A percentile compares a stretch with the other conserved stretches of the same genome.
Evolutionary conservation across 2,329 filamentous ascomycete genomes (phyloP).

Genomic region (Knoxdaviesia capensis): DNA sequence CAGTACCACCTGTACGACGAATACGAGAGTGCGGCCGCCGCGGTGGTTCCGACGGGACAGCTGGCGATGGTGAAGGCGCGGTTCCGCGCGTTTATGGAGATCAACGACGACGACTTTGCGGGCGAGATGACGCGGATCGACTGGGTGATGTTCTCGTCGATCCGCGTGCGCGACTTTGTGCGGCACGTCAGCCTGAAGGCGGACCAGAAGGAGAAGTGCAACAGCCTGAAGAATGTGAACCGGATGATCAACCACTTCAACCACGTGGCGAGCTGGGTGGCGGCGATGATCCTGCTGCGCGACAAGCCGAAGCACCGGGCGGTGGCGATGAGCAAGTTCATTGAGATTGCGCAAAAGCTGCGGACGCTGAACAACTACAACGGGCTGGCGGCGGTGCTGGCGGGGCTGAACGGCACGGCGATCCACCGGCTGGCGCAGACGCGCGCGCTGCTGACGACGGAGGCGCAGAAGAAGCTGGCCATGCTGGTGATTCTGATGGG

Average conservation of each 20-base stretch:
- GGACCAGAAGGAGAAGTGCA: constrained; percentile 53
- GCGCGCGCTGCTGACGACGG: constrained; percentile 48
- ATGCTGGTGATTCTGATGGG: constrained; percentile 83
- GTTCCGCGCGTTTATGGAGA: constrained; percentile 81
- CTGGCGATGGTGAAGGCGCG: constrained; percentile 63
- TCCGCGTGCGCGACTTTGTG: constrained; percentile 79
- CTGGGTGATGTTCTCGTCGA: constrained; percentile 95
- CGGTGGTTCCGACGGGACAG: constrained; percentile 48
- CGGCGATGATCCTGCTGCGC: constrained; percentile 67
- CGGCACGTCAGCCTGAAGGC: constrained; percentile 66
- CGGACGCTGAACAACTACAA: constrained; percentile 95
- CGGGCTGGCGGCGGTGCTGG: constrained; percentile 78
- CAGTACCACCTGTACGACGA: constrained; percentile 51
- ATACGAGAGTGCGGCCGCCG: constrained; percentile 59
- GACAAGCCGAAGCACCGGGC: constrained; percentile 94
- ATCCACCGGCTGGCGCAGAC: constrained; percentile 73
- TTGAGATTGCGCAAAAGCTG: constrained; percentile 70
- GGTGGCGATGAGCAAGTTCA: constrained; percentile 84
- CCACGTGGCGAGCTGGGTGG: constrained; percentile 63
- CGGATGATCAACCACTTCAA: constrained; percentile 91
- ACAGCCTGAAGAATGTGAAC: constrained; percentile 67
- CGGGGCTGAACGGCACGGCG: constrained; percentile 74
- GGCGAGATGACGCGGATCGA: constrained; percentile 88
- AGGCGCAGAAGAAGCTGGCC: constrained; percentile 67
- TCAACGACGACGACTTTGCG: constrained; percentile 66